Percentiles rank a stretch among this genome's conserved stretches.
Evolutionary conservation across 129 eudicot species (phyloP).

Genomic region (Centrapalus pauciflorus): DNA sequence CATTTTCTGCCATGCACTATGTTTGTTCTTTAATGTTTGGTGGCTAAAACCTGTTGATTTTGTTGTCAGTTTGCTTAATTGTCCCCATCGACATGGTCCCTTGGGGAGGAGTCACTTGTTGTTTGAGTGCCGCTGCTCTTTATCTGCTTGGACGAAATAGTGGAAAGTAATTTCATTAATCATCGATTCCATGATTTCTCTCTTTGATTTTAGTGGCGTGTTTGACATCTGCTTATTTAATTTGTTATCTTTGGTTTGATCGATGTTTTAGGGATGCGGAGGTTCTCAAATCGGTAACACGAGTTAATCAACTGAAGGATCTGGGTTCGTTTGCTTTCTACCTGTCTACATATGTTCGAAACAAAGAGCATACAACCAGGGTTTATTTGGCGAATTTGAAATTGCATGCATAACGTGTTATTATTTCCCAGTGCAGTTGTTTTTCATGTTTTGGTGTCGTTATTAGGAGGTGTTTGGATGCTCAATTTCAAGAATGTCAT

Average conservation of each 20-base stretch:
- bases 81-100: slow-evolving; percentile 46
- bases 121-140: slow-evolving; percentile 95
- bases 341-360: background rate
- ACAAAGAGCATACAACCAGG: background rate
- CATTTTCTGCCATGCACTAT: background rate
- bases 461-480: background rate
- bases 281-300: slow-evolving; percentile 74
- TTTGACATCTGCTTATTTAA: background rate
- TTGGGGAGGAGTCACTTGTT: slow-evolving; percentile 88
- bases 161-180: slow-evolving; percentile 54
- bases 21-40: slow-evolving; percentile 8
- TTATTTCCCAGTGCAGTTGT: background rate
- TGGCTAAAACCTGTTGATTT: background rate
- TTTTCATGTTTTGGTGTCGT: background rate
- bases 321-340: slow-evolving; percentile 48
- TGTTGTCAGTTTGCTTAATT: background rate
- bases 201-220: background rate
- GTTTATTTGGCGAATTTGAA: background rate
- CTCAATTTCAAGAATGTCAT: background rate
- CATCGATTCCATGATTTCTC: background rate
- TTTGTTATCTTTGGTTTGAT: slow-evolving; percentile 4
- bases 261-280: slow-evolving; percentile 75
- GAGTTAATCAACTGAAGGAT: slow-evolving; percentile 84
- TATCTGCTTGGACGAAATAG: slow-evolving; percentile 91
- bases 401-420: background rate